Evolutionary conservation across 768 basidiomycete species (phyloP).

Genomic region (Porpolomopsis calyptriformis): DNA sequence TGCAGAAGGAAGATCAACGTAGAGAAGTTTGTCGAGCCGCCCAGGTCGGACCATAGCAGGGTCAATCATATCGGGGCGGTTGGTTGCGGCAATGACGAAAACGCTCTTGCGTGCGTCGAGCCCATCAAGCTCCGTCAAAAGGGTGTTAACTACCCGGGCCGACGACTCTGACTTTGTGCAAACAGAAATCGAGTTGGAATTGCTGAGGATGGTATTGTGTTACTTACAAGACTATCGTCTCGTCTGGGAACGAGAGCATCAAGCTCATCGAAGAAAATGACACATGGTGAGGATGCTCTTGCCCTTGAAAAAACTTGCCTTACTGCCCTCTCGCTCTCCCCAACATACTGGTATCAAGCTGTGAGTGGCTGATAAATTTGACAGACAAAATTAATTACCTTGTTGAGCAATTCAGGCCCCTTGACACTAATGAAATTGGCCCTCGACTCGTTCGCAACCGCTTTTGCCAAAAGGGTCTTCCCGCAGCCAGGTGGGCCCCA

Average conservation of each 20-base stretch:
- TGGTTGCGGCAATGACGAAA: conserved; percentile 91
- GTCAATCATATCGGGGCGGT: conserved; percentile 94
- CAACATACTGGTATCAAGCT: conserved; percentile 82
- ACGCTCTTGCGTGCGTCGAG: conserved; percentile 79
- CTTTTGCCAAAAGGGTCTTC: conserved; percentile 95
- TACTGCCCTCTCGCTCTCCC: conserved; percentile 93
- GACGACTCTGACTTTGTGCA: conserved; percentile 74
- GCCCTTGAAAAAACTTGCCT: conserved; percentile 91
- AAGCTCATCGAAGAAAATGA: conserved; percentile 93
- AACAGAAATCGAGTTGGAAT: background rate
- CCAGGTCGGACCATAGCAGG: conserved; percentile 98
- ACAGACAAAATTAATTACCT: conserved; percentile 39
- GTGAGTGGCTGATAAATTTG: too few relatives aligned
- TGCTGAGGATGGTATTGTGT: background rate
- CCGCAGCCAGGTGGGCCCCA: conserved; percentile 99
- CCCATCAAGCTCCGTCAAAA: conserved; percentile 89
- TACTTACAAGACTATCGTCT: conserved; percentile 75
- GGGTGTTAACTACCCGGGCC: conserved; percentile 86
- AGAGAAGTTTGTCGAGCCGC: conserved; percentile 85
- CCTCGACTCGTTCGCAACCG: conserved; percentile 89
- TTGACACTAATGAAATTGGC: conserved; percentile 99
- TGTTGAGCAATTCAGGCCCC: conserved; percentile 93
- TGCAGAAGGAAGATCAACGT: conserved; percentile 74
- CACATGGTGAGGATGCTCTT: conserved; percentile 85
- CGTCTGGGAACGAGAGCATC: conserved; percentile 86